phyloP scores from a whole-genome alignment of 2,329 filamentous ascomycete genomes.

The Metarhizium humberi region DNA sequence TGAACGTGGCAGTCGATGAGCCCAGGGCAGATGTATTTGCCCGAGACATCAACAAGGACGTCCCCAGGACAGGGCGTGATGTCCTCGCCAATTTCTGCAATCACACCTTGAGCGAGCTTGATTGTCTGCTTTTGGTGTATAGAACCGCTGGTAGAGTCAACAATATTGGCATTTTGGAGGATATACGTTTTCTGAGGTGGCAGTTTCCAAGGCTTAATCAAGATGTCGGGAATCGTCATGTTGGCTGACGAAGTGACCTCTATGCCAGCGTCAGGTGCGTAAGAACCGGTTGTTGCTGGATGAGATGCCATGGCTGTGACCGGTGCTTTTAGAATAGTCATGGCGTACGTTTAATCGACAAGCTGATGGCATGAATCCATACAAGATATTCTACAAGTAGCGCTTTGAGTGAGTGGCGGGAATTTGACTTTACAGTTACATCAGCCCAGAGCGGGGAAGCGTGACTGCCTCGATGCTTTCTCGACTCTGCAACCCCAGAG shows the following conservation, averaged over 20 bases:
- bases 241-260: neutral
- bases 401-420: too few relatives aligned
- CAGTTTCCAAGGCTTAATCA: slow-evolving; percentile 26
- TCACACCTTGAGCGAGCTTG: slow-evolving; percentile 23
- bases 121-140: slow-evolving; percentile 21
- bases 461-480: neutral
- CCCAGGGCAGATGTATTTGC: slow-evolving; percentile 22
- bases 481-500: too few relatives aligned
- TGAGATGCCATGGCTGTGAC: neutral
- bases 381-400: neutral
- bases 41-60: slow-evolving; percentile 13
- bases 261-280: neutral
- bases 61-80: neutral
- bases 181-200: slow-evolving; percentile 21
- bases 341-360: neutral
- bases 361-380: neutral
- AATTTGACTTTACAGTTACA: too few relatives aligned
- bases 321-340: neutral
- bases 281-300: neutral
- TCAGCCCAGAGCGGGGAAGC: neutral
- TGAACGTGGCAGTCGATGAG: slow-evolving; percentile 26
- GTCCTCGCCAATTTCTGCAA: slow-evolving; percentile 16
- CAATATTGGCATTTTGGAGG: slow-evolving; percentile 33
- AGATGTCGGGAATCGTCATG: slow-evolving; percentile 2
- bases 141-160: slow-evolving; percentile 28